Evolutionary conservation across 176 grass and related monocot genomes (phyloP), one percentile per base, ranked within the genome.

Genomic region (Rhynchospora tenuis): DNA sequence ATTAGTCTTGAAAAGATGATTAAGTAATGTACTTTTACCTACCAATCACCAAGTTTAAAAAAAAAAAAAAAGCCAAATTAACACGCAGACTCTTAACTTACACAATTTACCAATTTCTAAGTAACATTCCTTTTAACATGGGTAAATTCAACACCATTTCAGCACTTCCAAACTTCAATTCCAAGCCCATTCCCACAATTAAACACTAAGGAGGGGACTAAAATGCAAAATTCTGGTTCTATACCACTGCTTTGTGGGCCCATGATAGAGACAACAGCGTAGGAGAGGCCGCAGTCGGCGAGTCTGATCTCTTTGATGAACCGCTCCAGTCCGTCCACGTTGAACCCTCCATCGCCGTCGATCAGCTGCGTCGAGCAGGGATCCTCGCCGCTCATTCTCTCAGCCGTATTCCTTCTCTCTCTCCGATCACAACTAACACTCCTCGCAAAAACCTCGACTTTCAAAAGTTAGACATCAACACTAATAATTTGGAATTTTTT

Each of bases 11-110:
- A 97, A 97, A 58, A 97, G 88, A 72, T 81, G 90, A 81, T 97
- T 97, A 59, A 97, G 90, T 56, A 97, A 61, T 61, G 94, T 97
- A 84, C 94, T 97, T 91, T 97, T 97, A 86, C 92, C 94, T 94
- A 73, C 9, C 20, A 54, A 80, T 7, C 17, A 63, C 3, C 55
- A 88, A 60, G 54, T 26, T n/a, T n/a, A n/a, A n/a, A n/a, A n/a
- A n/a, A n/a, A n/a, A 48, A 56, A 55, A 73, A n/a, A 23, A 70
- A 59, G 33, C 1, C 56, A 79, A 59, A 80, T 59, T 44, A 80
- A 33, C 57, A 42, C 26, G 27, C 7, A 26, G 16, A 62, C 29
- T 61, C 57, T 63, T 47, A 38, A 9, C 11, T 29, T 28, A 63
- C 29, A 61, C 16, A 44, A 78, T 55, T 52, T 13, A 61, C n/a